Evolutionary conservation across 176 grass and related monocot species (phyloP), one percentile per base, ranked within the genome.

Genomic region (Carex littledalei): DNA sequence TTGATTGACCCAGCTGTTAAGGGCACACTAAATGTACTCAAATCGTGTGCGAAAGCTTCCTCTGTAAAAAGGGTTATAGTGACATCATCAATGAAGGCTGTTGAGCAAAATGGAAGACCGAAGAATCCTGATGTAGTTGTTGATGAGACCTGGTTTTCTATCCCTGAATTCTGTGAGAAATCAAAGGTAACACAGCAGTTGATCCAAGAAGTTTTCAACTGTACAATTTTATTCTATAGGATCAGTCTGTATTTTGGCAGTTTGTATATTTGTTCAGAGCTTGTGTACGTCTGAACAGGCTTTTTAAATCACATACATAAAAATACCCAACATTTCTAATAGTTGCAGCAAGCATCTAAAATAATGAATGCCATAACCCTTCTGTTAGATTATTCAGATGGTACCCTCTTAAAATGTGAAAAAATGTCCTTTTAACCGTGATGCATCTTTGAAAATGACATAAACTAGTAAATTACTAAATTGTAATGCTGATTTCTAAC

Each of bases 81-180:
- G 20, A 89, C 87, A 24, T 89, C 87, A 57, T 89, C 87, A 24
- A 49, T 89, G 87, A 76, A 66, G 8, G 77, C 87, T 76, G 87
- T 85, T 12, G 20, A 17, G 49, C 35, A 66, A 13, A 82, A 77
- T 41, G 87, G 34, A 34, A 89, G 63, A 81, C 76, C 76, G 0
- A 73, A 63, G 45, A 85, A n/a, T 81, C 87, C 87, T 75, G 83
- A 86, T 64, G 64, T 86, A 16, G 56, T 85, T 24, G 77, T 85
- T 53, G 87, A 89, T 29, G 87, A 89, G 53, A 82, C 87, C 67
- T 89, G 87, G 87, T 89, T 81, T 53, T 89, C 87, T 63, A 82
- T n/a, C 71, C 58, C 87, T 52, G 77, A 86, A 63, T 15, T 89
- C 15, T 86, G 84, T 56, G 84, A 89, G 83, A 59, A 58, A 63